Evolutionary conservation across 345 rosid genomes (phyloP), one percentile per base, ranked within the genome.

Genomic region (Melastoma malabathricum): DNA sequence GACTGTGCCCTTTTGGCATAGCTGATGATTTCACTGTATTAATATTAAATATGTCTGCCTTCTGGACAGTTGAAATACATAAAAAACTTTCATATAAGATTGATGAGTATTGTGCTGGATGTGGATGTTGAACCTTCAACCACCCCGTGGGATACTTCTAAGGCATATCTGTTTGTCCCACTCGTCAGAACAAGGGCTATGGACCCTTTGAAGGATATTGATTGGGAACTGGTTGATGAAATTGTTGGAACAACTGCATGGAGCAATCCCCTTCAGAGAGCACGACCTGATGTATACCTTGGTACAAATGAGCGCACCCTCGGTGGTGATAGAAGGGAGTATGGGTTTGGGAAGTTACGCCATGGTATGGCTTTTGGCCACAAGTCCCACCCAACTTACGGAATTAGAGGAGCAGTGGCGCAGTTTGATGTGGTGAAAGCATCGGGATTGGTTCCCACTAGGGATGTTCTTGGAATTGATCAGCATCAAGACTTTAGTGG

Each of bases 81-180:
- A 29, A 92, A 92, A 71, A 75, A 62, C 46, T 87, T 92, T 76
- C 98, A 92, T 64, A 95, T 92, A 50, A 73, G 98, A 65, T 72
- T 92, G 74, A 92, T 92, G 98, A 92, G 98, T 75, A 82, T 92
- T 60, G 97, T 92, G 59, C 66, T 92, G 70, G 98, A 92, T 46
- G 98, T 92, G 86, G 94, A 82, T 81, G 98, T 92, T 55, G 95
- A 92, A 72, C 98, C 98, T 66, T 75, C 93, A 70, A 86, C 95
- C 44, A 92, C 98, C 62, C 98, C 98, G 3, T 92, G 98, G 98
- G 96, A 87, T 92, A 84, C 90, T 72, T 81, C 84, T 53, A 92
- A 92, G 77, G 93, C 98, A 50, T 92, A 92, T 81, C 75, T 92
- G 73, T 92, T 92, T 72, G 83, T 84, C 59, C 98, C 98, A 57